phyloP scores from a whole-genome alignment of 805 yeast species.

The Metschnikowia dekortorum region DNA sequence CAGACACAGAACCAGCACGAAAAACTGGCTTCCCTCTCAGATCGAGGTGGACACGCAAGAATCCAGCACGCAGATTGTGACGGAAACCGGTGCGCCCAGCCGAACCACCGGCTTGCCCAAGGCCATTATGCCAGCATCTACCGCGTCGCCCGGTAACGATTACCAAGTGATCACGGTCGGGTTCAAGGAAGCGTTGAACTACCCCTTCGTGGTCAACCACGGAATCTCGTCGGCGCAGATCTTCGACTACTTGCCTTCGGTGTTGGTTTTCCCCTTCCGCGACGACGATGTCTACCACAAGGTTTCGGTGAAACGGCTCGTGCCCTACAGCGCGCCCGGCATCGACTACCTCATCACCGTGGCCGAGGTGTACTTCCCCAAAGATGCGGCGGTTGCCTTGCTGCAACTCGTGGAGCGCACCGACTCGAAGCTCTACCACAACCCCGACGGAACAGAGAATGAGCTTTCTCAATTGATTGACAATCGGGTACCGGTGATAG shows the following conservation, averaged over 20 bases:
- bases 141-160: slow-evolving; percentile 41
- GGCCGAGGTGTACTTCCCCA: slow-evolving; percentile 83
- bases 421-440: slow-evolving; percentile 57
- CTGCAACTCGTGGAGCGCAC: slow-evolving; percentile 46
- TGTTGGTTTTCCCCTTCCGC: slow-evolving; percentile 59
- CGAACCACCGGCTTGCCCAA: slow-evolving; percentile 59
- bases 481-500: slow-evolving; percentile 55
- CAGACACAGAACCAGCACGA: slow-evolving; percentile 5
- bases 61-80: slow-evolving; percentile 6
- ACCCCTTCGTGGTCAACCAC: slow-evolving; percentile 73
- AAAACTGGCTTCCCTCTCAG: slow-evolving; percentile 35
- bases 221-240: slow-evolving; percentile 79
- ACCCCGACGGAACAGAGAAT: slow-evolving; percentile 50
- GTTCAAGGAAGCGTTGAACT: slow-evolving; percentile 73
- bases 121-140: slow-evolving; percentile 67
- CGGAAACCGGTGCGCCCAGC: slow-evolving; percentile 13
- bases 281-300: slow-evolving; percentile 24
- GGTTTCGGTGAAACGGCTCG: slow-evolving; percentile 61
- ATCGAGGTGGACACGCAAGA: slow-evolving; percentile 22
- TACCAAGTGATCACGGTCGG: slow-evolving; percentile 67
- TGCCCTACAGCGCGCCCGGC: slow-evolving; percentile 62
- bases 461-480: slow-evolving; percentile 71
- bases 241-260: slow-evolving; percentile 77
- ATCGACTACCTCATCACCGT: slow-evolving; percentile 71
- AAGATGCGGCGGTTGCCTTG: slow-evolving; percentile 43